Base-by-base conservation (phyloP, 2,329 filamentous ascomycete species). In the Ceratocystis albifundus region DNA sequence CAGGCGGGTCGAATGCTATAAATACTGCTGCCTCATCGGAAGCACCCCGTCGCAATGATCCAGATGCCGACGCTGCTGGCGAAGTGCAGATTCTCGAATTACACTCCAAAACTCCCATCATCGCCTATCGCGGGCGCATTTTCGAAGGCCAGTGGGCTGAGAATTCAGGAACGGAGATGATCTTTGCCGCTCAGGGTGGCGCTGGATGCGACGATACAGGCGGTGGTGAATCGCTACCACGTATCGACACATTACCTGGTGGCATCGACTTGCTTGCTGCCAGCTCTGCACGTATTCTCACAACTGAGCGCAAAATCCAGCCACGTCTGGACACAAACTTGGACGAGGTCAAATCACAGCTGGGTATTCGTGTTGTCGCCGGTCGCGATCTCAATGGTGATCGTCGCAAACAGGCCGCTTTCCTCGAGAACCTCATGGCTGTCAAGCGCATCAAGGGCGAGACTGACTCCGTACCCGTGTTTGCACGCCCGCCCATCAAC, bases 141-240 rank as follows among this genome's bases (percentile, higher is more conserved):
- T 94, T 92, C 73, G 85, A 84, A 69, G 93, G 90, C 70, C 78
- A 84, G 59, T 97, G 93, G 93, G 83, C 84, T 10, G 85, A 89
- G 69, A 88, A 90, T 68, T 83, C 96, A 55, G 93, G 93, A 45
- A 96, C 91, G 0, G 90, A 95, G 70, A 78, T 92, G 69, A 82
- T 96, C 53, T 87, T 96, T 71, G 81, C 80, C 0, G 76, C 75
- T 17, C 81, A 79, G 64, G 71, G 62, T 20, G 20, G 45, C 20
- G 59, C 53, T 5, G 70, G 75, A 17, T 81, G 79, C 63, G 71
- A 62, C 22, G n/a, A 32, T 20, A 44, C 48, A 69, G 76, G 80
- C 69, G 69, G 55, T n/a, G 28, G 36, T 15, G 12, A 30, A 15
- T 64, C 45, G 4, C 73, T 81, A 1, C 80, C 81, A 2, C 74